Base-by-base conservation (phyloP, 129 eudicot species). In the Ambrosia artemisiifolia region DNA sequence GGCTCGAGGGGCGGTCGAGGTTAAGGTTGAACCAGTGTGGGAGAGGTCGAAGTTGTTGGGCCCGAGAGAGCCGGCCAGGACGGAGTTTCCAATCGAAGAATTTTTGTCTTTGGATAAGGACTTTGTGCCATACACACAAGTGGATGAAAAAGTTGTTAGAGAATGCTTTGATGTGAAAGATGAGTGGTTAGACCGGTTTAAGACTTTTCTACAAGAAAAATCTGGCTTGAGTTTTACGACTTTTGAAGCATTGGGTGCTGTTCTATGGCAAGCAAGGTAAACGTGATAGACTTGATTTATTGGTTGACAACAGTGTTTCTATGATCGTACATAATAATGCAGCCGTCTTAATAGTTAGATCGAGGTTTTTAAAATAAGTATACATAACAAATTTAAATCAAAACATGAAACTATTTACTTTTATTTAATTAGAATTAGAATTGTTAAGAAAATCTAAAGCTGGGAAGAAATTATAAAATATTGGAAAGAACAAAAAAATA, bases 171-270 rank as follows among this genome's bases (percentile, higher is more conserved):
- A 75, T 16, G 84, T 87, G 83, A 85, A 77, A 74, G 95, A 87
- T 43, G 89, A 79, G 79, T 81, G 85, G 91, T 70, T 91, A 82
- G 86, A 87, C 77, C 89, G 79, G 83, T 69, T 91, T 16, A 90
- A 90, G 80, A 72, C 18, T 10, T 17, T 67, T 44, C 68, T 87
- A 1, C 65, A 72, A 33, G 81, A 87, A 67, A 79, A 76, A 51
- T 83, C 88, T 55, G 91, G 95, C 43, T 83, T 64, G n/a, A 91
- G 49, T 20, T 91, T 81, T 49, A 91, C 97, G 6, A 81, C 97
- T 47, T 91, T 91, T 57, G 97, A 91, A 85, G 97, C 91, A 3
- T 83, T 91, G 75, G 95, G 95, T 54, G 97, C 97, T 69, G 76
- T 74, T 72, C 80, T 91, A 53, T 91, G 97, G 95, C 88, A 85